Conservation (phyloP, 306 rosid species). For the Calophaca sinica region DNA sequence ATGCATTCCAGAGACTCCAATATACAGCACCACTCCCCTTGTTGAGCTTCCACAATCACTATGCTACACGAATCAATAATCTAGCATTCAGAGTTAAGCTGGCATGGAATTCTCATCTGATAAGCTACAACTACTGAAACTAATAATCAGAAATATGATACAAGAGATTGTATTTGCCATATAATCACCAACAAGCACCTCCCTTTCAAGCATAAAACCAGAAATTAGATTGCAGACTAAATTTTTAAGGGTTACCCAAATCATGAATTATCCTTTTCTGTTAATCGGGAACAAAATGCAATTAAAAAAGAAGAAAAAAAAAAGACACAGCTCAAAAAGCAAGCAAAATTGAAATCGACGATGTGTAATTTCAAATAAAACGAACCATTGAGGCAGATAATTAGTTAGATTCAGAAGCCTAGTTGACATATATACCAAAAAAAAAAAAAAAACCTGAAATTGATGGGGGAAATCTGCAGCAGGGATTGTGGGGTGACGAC, state of each 20-base stretch:
- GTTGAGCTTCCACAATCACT: conserved; percentile 41
- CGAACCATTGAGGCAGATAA: neutral
- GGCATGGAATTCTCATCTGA: conserved; percentile 10
- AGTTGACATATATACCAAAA: neutral
- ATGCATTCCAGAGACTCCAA: conserved; percentile 60
- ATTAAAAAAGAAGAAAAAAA: neutral
- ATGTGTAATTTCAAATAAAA: neutral
- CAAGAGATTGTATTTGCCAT: conserved; percentile 4
- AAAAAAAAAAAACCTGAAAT: conserved; percentile 19
- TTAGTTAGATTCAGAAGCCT: conserved; percentile 31
- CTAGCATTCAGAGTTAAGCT: conserved; percentile 44
- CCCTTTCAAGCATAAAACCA: conserved; percentile 9
- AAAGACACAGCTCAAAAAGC: neutral
- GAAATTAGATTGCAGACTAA: neutral
- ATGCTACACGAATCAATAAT: conserved; percentile 36
- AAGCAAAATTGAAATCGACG: neutral
- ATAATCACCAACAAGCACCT: conserved; percentile 28
- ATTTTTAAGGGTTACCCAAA: conserved; percentile 12
- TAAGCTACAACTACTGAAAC: conserved; percentile 17
- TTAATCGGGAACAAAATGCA: conserved; percentile 23
- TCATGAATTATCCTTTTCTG: conserved; percentile 33
- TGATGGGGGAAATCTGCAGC: conserved; percentile 7
- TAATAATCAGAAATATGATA: conserved; percentile 17
- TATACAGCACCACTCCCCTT: conserved; percentile 46
- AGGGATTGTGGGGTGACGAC: conserved; percentile 6